Evolutionary conservation across 148 eudicot species (phyloP), one percentile per base, ranked within the genome.

Genomic region (Rhododendron kiyosumense): DNA sequence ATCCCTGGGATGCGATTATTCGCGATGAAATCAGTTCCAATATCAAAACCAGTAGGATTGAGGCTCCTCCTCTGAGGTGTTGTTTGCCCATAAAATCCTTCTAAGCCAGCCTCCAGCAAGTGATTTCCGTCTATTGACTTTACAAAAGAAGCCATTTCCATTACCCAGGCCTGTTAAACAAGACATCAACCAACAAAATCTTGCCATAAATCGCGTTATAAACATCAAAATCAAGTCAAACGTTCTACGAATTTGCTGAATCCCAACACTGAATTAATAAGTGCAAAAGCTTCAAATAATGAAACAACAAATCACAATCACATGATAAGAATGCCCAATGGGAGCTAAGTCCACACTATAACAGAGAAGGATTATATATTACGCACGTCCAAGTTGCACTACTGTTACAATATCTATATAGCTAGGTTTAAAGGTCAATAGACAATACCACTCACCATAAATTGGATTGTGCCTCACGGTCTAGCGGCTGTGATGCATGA

Each of bases 11-110:
- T 84, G 82, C 86, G 92, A 77, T 97, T 95, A 81, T 95, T 93
- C 22, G 96, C 92, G 26, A 97, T 93, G 88, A 97, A 97, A 85
- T 97, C 99, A 13, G 99, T 94, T 83, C 98, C 99, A 1, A 94
- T 88, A 87, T 92, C 86, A 49, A 91, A 89, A 80, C 90, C 87
- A 43, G 95, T 86, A 36, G 96, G 98, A 86, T 97, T 95, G 24
- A 87, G 77, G 14, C 87, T 83, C 85, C 82, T 85, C 87, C 89
- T 94, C 86, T 92, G 93, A 43, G 95, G 93, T 83, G 92, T 91
- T 69, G 96, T 86, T 20, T 88, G 88, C 41, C 98, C 98, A 79
- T 95, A 97, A 81, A 97, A 97, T 20, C 99, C 98, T 92, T 97
- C 99, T 43, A 95, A 90, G 26, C 99, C 99, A 89, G 87, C 97